Base-by-base conservation (phyloP, 2,329 filamentous ascomycete species). In the Neocatenulostroma microsporum region DNA sequence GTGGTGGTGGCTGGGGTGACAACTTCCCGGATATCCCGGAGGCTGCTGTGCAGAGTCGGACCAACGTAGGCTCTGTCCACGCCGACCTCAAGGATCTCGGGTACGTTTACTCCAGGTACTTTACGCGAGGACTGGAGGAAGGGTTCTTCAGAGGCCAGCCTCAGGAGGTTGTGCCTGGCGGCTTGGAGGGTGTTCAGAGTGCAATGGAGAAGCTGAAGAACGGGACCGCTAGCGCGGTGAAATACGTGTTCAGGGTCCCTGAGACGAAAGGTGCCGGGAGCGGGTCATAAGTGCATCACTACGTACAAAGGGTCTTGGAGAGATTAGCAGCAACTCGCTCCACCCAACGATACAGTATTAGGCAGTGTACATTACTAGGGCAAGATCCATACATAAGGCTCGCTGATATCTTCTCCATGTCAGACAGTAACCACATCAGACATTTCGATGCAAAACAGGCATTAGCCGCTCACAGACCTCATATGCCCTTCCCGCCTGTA, bases 1-100 rank as follows among this genome's bases (percentile, higher is more conserved):
- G n/a, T n/a, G 41, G 60, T 57, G 8, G 0, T 8, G 30, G 30
- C 18, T 42, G 39, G 39, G 15, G 9, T 14, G 39, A 26, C 7
- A 39, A 38, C 21, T 31, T 25, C 19, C 11, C 20, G 10, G 30
- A 21, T 12, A 21, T 38, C 14, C 62, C 64, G 0, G 53, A 60
- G 9, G 58, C 47, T 0, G 58, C 72, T n/a, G 34, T 56, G 21
- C 45, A 62, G 37, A 50, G 40, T 2, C 47, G 54, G 3, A 72
- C 68, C 0, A 61, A 45, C n/a, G 58, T 46, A 23, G 57, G 44
- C 40, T 58, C 19, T 4, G 30, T 32, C n/a, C 30, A 32, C 15
- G 7, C 30, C 14, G 18, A 10, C n/a, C 30, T 21, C 12, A 10
- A 32, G 19, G 52, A 56, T 26, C 51, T 57, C 37, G 55, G 50